Evolutionary conservation across 2,329 filamentous ascomycete genomes (phyloP).

Genomic region (Epichloe hybrida): DNA sequence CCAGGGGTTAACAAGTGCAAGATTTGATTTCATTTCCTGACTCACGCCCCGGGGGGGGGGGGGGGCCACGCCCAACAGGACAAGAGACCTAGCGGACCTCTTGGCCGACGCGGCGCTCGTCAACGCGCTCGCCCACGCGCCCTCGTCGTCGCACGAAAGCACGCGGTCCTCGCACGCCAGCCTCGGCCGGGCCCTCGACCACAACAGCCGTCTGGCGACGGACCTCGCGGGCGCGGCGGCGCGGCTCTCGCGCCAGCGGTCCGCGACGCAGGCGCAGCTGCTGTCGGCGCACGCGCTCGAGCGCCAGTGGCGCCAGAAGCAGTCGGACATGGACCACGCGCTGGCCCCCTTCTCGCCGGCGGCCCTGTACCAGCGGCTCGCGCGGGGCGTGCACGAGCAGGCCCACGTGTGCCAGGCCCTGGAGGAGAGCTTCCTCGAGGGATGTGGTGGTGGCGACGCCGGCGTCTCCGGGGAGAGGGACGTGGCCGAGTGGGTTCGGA

Average conservation of each 20-base stretch:
- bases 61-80: no score
- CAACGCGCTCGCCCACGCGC: slow-evolving; percentile 57
- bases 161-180: slow-evolving; percentile 49
- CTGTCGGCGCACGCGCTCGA: slow-evolving; percentile 76
- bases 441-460: slow-evolving; percentile 21
- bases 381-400: slow-evolving; percentile 67
- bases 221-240: slow-evolving; percentile 48
- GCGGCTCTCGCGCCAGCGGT: slow-evolving; percentile 45
- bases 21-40: no score
- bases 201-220: slow-evolving; percentile 58
- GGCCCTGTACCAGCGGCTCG: slow-evolving; percentile 70
- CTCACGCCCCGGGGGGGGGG: no score
- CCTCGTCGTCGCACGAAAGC: slow-evolving; percentile 57
- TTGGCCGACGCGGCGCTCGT: slow-evolving; percentile 53
- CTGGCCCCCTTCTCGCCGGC: slow-evolving; percentile 76
- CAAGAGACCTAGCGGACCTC: slow-evolving; percentile 60
- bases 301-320: slow-evolving; percentile 81
- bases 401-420: slow-evolving; percentile 66
- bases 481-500: slow-evolving; percentile 68
- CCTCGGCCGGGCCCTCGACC: slow-evolving; percentile 54
- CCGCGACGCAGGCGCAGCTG: slow-evolving; percentile 64
- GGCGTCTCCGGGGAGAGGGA: slow-evolving; percentile 60
- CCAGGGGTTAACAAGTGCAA: no score
- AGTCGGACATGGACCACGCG: slow-evolving; percentile 76
- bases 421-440: slow-evolving; percentile 84